Base-by-base conservation (phyloP, 371 early-diverging fungal species). In the Mortierella sp. region DNA sequence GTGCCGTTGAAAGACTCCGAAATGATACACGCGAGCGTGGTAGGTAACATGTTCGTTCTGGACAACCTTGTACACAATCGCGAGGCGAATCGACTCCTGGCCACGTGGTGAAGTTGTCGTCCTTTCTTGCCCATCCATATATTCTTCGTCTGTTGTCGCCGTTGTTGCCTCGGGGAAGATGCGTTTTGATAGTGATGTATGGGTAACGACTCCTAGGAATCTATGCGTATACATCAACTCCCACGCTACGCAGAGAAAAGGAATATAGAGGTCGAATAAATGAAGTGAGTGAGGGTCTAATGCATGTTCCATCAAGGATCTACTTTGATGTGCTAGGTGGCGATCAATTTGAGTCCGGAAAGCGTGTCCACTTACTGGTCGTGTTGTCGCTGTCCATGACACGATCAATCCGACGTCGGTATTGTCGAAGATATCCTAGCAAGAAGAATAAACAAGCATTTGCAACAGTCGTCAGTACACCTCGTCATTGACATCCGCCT, bases 171-270 rank as follows among this genome's bases (percentile, higher is more conserved):
- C 48, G 13, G 74, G 72, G 11, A 75, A 9, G 39, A 74, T 14
- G 1, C 71, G 75, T 48, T 64, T 78, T 29, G 84, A 83, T 6
- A 83, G n/a, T 3, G 84, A 83, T 0, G 84, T 26, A 48, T 83
- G 84, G 2, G 73, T 78, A 58, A 83, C 76, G 4, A 55, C 31
- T 48, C 84, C 84, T 31, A 79, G 79, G 39, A 83, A 72, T n/a
- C 66, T 71, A 64, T 83, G 84, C 2, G 75, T 72, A 45, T 79
- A 83, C 79, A 83, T 78, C 41, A 79, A 39, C 64, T 79, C 79
- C 84, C 84, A 83, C 4, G 58, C 84, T 83, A 48, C 0, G 3
- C 24, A 26, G 7, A 22, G 40, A 48, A 50, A 24, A 22, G 34
- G 37, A 65, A 41, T 3, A 11, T n/a, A 24, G 22, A 0, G 24